Evolutionary conservation across 352 stramenopile species (phyloP), one percentile per base, ranked within the genome.

Genomic region (Phytophthora citricola): DNA sequence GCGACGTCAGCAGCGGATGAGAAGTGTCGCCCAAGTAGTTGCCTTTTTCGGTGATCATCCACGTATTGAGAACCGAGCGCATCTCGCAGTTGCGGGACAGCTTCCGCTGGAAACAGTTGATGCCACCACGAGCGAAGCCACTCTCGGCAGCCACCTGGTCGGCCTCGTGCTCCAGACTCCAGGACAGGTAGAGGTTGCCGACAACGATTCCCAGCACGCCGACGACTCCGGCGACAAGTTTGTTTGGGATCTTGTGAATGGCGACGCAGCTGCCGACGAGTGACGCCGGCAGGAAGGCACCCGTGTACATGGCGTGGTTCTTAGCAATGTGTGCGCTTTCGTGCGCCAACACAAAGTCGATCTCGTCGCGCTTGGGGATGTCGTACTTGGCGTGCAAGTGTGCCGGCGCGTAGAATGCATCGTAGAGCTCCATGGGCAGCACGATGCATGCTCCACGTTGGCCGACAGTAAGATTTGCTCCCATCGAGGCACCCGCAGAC

Each of bases 21-120:
- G 80, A 81, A 9, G 80, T 90, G 59, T 95, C 87, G 22, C 83
- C 87, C 17, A 95, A 63, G 69, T 95, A 95, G 68, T 95, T 92
- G 53, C 87, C 87, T 29, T 79, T 66, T 48, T 91, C 69, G 14
- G 81, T 92, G 75, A 95, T 95, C 73, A 91, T 73, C n/a, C 63
- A 69, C 20, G 83, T 85, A 32, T 89, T 76, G 52, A 88, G 63
- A 12, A 81, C 58, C 31, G 73, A 76, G 12, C 83, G 81, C 65
- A 93, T 61, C 54, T 89, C 77, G 52, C 83, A 92, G 72, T 95
- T 95, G 47, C 78, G 82, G 4, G 71, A 85, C 3, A 92, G 67
- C 40, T 90, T 88, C 32, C 87, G 82, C 69, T 93, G 73, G 63
- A 95, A 92, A 53, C 81, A 92, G 56, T 72, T 63, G 60, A 95